Evolutionary conservation across 2,329 filamentous ascomycete species (phyloP).

Genomic region (Aspergillus texensis): DNA sequence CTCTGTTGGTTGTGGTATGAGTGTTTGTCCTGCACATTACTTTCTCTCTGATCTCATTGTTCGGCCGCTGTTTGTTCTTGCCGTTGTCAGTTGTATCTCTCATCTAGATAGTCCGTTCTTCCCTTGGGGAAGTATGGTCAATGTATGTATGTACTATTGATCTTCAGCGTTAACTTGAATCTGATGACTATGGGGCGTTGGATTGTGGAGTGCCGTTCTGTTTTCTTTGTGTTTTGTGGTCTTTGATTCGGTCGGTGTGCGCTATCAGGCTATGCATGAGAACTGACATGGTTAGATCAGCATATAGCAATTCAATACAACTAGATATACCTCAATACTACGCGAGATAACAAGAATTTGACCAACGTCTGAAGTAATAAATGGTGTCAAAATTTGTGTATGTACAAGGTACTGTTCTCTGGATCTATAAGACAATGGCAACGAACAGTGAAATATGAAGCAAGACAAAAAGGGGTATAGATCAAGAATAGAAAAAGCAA

Average conservation of each 20-base stretch:
- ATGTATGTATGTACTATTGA: conserved; percentile 3
- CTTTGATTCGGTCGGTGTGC: background rate
- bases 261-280: background rate
- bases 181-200: background rate
- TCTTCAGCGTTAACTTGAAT: conserved; percentile 7
- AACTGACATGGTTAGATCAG: background rate
- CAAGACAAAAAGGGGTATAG: conserved; percentile 3
- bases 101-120: background rate
- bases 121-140: background rate
- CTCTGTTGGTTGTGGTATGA: background rate
- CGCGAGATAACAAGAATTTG: background rate
- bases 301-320: background rate
- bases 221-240: background rate
- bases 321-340: background rate
- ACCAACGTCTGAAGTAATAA: background rate
- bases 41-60: background rate
- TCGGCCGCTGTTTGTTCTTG: background rate
- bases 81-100: background rate
- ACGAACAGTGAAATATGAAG: background rate
- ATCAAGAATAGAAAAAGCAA: conserved; percentile 1
- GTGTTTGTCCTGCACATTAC: background rate
- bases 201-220: background rate
- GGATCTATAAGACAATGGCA: background rate
- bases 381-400: background rate
- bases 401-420: background rate